These are phyloP conservation scores for Pseudocercospora vitis DNA, from an alignment of 2,329 filamentous ascomycete genomes.

Conservation along the genomic window DNA sequence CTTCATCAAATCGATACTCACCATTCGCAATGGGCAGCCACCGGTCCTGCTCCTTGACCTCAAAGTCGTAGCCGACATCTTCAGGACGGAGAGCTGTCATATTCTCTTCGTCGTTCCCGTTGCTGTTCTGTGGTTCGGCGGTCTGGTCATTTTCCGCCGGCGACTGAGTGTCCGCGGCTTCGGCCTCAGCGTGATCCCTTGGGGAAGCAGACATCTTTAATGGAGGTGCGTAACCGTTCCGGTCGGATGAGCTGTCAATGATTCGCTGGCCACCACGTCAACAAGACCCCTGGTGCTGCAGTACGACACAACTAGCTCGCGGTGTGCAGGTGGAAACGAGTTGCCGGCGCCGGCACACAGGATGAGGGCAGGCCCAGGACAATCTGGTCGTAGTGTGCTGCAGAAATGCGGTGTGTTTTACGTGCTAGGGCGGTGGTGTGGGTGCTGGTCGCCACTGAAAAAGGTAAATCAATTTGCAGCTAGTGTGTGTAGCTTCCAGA, in stretches of 20 bases:
- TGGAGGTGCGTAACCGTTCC: slow-evolving; percentile 39
- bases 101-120: slow-evolving; percentile 58
- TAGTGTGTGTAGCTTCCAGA: slow-evolving; percentile 15
- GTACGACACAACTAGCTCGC: slow-evolving; percentile 26
- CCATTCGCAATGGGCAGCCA: slow-evolving; percentile 99
- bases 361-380: slow-evolving; percentile 12
- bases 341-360: slow-evolving; percentile 27
- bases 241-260: slow-evolving; percentile 35
- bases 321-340: slow-evolving; percentile 28
- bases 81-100: slow-evolving; percentile 32
- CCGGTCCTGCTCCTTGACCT: slow-evolving; percentile 99
- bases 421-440: slow-evolving; percentile 19
- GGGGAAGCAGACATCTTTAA: slow-evolving; percentile 92
- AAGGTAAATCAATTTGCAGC: slow-evolving; percentile 15
- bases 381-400: slow-evolving; percentile 26
- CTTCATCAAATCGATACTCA: slow-evolving; percentile 58
- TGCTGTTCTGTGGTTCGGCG: slow-evolving; percentile 76
- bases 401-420: slow-evolving; percentile 27
- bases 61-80: slow-evolving; percentile 79
- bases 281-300: slow-evolving; percentile 27
- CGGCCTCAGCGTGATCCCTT: slow-evolving; percentile 83
- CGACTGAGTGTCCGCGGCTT: slow-evolving; percentile 67
- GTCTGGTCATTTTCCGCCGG: slow-evolving; percentile 85
- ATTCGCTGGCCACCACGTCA: slow-evolving; percentile 36
- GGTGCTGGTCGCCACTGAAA: slow-evolving; percentile 16